phyloP scores from a whole-genome alignment of 352 stramenopile genomes.

The Pythium apleroticum region DNA sequence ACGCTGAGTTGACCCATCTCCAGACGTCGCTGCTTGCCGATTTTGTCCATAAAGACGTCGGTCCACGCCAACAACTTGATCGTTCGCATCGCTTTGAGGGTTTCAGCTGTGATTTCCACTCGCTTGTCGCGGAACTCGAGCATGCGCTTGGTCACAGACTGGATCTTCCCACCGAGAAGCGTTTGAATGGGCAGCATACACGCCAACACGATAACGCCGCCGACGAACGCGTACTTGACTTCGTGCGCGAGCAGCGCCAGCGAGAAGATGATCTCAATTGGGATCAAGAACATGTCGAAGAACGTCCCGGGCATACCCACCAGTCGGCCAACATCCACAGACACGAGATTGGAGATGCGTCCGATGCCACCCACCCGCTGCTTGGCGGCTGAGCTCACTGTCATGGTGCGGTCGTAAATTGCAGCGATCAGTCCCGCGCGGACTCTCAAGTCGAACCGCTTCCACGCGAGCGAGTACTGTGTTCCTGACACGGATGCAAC shows the following conservation, averaged over 20 bases:
- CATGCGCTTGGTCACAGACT: constrained; percentile 64
- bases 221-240: constrained; percentile 85
- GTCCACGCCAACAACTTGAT: constrained; percentile 83
- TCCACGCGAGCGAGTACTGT: constrained; percentile 79
- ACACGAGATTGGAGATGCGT: constrained; percentile 75
- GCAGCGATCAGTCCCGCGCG: constrained; percentile 65
- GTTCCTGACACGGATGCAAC: constrained; percentile 62
- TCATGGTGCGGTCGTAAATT: constrained; percentile 65
- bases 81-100: constrained; percentile 66
- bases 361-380: constrained; percentile 45
- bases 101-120: constrained; percentile 65
- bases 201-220: constrained; percentile 66
- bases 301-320: constrained; percentile 65
- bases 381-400: constrained; percentile 33
- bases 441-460: constrained; percentile 74
- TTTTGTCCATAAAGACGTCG: constrained; percentile 40
- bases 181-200: constrained; percentile 88
- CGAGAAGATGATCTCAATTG: constrained; percentile 70
- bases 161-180: constrained; percentile 73
- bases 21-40: constrained; percentile 46
- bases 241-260: constrained; percentile 71
- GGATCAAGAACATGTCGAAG: constrained; percentile 85
- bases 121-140: constrained; percentile 82
- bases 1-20: constrained; percentile 72
- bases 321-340: constrained; percentile 74